Base-by-base conservation (phyloP, 805 yeast genomes). In the Saccharomycopsis lassenensis region DNA sequence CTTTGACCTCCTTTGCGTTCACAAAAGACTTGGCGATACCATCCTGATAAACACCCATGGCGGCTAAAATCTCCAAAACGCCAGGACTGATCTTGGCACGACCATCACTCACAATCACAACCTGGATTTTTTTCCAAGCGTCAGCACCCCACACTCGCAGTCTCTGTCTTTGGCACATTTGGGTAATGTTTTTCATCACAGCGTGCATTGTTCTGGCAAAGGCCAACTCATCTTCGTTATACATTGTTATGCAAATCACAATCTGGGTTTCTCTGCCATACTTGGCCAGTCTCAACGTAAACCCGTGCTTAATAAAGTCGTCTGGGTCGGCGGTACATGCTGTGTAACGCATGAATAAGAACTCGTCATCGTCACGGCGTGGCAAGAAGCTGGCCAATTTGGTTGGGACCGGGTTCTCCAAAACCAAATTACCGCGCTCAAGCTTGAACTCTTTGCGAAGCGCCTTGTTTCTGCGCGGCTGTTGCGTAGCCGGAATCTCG, bases 71-170 rank as follows among this genome's bases (percentile, higher is more conserved):
- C 56, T 89, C 95, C 30, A 91, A 60, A 2, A 87, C 89, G 12
- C 94, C 81, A 17, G 82, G 82, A 48, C 75, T 69, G 31, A 91
- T 78, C 52, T 89, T 89, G 40, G 80, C 74, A 59, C 99, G 76
- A 49, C 99, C 99, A 61, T 91, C 99, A 32, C 95, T 75, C 16
- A 91, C 82, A 48, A 91, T 78, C 38, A 83, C 65, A 10, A 91
- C 95, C 36, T 89, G 95, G 15, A 91, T 78, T 58, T 89, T 91
- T 53, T 91, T 86, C 99, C 99, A 91, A 18, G 94, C 81, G 41
- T 87, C 93, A 47, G 77, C 76, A 4, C 98, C 97, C 99, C 99
- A 91, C 12, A 82, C 79, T 34, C 80, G 65, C 26, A 94, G 81
- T 54, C 76, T 80, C 37, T 70, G 67, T 56, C 98, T 74, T 11